Percentiles rank a stretch among this genome's conserved stretches.
Evolutionary conservation across 2,329 filamentous ascomycete genomes (phyloP).

Genomic region (Fusarium marasasianum): DNA sequence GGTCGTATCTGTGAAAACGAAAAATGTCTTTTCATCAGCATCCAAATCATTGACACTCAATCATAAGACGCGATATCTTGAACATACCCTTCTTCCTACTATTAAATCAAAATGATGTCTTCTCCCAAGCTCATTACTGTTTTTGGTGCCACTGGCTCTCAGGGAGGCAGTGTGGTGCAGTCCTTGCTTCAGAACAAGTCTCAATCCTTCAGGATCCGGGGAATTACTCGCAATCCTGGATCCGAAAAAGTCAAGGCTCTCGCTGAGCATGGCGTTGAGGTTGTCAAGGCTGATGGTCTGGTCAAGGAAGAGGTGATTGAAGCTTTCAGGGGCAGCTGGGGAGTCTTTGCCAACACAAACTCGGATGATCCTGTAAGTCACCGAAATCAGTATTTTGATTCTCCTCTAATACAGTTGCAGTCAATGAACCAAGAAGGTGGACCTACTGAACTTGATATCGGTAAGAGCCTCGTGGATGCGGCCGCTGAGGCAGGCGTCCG

Average conservation of each 20-base stretch:
- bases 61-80: not conserved
- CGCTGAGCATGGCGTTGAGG: constrained; percentile 40
- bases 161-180: constrained; percentile 45
- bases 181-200: constrained; percentile 46
- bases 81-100: not conserved
- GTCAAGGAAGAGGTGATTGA: constrained; percentile 35
- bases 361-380: constrained; percentile 44
- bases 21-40: constrained; percentile 9
- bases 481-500: constrained; percentile 47
- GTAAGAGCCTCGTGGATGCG: constrained; percentile 47
- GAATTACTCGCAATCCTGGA: constrained; percentile 43
- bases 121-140: constrained; percentile 45
- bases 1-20: not conserved
- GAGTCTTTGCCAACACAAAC: constrained; percentile 48
- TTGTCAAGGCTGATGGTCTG: constrained; percentile 45
- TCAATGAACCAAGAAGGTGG: constrained; percentile 39
- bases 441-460: constrained; percentile 48
- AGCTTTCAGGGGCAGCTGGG: constrained; percentile 47
- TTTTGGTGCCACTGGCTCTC: constrained; percentile 46
- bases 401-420: constrained; percentile 21
- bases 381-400: not conserved
- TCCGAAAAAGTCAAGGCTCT: constrained; percentile 44
- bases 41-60: not conserved
- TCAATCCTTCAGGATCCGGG: constrained; percentile 41
- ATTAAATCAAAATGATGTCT: constrained; percentile 31